Evolutionary conservation across 768 basidiomycete genomes (phyloP), one percentile per base, ranked within the genome.

Genomic region (Leccinellum rugosiceps): DNA sequence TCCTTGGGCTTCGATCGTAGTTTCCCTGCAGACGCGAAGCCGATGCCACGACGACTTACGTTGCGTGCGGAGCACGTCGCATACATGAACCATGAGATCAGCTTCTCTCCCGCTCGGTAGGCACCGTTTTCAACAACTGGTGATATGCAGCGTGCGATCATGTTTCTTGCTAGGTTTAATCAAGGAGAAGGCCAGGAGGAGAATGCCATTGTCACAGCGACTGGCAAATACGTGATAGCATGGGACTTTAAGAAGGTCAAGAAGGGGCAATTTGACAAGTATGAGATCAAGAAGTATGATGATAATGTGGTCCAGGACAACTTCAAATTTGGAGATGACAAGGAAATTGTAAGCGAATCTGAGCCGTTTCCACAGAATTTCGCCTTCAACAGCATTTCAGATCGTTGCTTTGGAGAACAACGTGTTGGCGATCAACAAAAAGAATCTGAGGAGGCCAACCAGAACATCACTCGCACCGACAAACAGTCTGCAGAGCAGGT

Each of bases 201-300:
- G 77, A 94, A 92, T 67, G 92, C 94, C 3, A 98, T 98, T 56
- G 88, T 98, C 48, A 98, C 96, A 0, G 93, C 94, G 14, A 94
- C 88, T 0, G 96, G 96, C 19, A 84, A 86, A 68, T 98, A 84
- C 64, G 90, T 98, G 57, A 82, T 98, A 66, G 94, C 94, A 6
- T 99, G 95, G 95, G 95, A 98, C 83, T 96, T 99, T 71, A 83
- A 81, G 46, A 94, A 95, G 68, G 91, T 98, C 61, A 98, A 96
- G 81, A 87, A 87, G 73, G 97, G 97, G 53, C 82, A 84, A 50
- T 79, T 89, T 44, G 92, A 94, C 74, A 90, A 89, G 71, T 98
- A 98, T 68, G 93, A 96, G 66, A 95, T 98, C 78, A 94, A 95
- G 82, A 88, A 88, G 77, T 98, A 97, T 70, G 90, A 94, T 66